These are phyloP conservation scores for Kwoniella mangroviensis DNA, from an alignment of 768 basidiomycete genomes.

Conservation along the genomic window DNA sequence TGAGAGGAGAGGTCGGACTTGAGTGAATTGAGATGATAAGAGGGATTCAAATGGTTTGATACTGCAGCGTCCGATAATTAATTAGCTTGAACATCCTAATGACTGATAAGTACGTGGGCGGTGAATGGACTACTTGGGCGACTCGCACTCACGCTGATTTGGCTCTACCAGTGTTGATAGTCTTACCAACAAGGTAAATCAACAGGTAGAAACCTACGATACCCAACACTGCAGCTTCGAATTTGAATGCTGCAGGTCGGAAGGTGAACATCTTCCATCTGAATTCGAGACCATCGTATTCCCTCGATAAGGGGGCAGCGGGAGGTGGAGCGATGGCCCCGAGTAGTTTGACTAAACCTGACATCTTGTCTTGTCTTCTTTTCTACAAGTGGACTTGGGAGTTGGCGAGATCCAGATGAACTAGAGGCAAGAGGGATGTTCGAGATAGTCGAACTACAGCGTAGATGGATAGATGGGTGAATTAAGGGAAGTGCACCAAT, in stretches of 20 bases:
- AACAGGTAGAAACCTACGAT: conserved; percentile 66
- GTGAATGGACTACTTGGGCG: too few species aligned
- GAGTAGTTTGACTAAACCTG: conserved; percentile 37
- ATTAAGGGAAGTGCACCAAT: not conserved
- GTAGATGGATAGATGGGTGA: conserved; percentile 5
- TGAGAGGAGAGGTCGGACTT: conserved; percentile 31
- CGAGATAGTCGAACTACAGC: not conserved
- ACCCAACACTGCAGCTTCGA: conserved; percentile 67
- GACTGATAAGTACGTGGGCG: too few species aligned
- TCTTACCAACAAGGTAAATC: conserved; percentile 68
- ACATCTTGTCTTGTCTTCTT: conserved; percentile 20
- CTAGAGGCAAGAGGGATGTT: not conserved
- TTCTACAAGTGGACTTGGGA: not conserved
- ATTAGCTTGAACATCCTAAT: too few species aligned
- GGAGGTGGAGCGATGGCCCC: conserved; percentile 62
- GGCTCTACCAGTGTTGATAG: conserved; percentile 66
- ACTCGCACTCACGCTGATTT: conserved; percentile 72
- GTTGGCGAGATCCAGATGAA: not conserved
- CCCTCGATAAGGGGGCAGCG: conserved; percentile 64
- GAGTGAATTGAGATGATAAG: conserved; percentile 74
- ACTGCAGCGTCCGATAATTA: conserved; percentile 61
- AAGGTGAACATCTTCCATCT: conserved; percentile 77
- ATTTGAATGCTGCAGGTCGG: conserved; percentile 78
- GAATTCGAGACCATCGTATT: conserved; percentile 75
- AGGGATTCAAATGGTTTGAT: conserved; percentile 66